Evolutionary conservation across 208 protist species (phyloP).

Genomic region (Leishmania guyanensis): DNA sequence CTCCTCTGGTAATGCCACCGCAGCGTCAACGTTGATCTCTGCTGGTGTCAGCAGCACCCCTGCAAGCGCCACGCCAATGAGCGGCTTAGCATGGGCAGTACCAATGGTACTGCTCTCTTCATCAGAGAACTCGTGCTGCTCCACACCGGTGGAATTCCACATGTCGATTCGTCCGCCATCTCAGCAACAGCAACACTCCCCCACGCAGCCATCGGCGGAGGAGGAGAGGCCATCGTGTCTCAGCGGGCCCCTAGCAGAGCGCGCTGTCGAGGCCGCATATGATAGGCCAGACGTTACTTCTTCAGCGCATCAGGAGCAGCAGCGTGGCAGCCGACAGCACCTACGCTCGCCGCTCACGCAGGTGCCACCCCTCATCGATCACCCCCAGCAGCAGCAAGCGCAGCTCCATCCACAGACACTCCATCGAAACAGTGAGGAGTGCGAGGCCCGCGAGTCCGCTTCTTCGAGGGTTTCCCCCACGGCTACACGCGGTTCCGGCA

Average conservation of each 20-base stretch:
- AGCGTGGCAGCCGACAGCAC: conserved; percentile 1
- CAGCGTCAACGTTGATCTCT: background rate
- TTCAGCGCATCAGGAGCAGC: background rate
- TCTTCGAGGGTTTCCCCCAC: background rate
- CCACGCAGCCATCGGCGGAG: background rate
- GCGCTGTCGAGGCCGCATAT: background rate
- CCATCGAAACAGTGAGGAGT: background rate
- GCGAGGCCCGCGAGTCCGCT: background rate
- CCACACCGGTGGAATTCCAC: background rate
- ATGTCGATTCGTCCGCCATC: background rate
- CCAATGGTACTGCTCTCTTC: conserved; percentile 1
- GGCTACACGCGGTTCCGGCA: background rate
- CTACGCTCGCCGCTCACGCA: conserved; percentile 2
- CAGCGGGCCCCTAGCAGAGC: background rate
- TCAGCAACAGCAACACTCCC: background rate
- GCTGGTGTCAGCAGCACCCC: background rate
- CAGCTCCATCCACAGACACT: background rate
- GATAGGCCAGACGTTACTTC: background rate
- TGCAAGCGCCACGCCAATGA: background rate
- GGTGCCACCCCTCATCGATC: background rate
- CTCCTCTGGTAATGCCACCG: background rate
- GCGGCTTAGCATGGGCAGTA: background rate
- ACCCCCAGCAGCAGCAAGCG: background rate
- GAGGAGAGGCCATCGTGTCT: background rate
- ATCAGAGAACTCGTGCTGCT: background rate